Conservation (phyloP, 2,329 filamentous ascomycete species). For the Colletotrichum gloeosporioides region DNA sequence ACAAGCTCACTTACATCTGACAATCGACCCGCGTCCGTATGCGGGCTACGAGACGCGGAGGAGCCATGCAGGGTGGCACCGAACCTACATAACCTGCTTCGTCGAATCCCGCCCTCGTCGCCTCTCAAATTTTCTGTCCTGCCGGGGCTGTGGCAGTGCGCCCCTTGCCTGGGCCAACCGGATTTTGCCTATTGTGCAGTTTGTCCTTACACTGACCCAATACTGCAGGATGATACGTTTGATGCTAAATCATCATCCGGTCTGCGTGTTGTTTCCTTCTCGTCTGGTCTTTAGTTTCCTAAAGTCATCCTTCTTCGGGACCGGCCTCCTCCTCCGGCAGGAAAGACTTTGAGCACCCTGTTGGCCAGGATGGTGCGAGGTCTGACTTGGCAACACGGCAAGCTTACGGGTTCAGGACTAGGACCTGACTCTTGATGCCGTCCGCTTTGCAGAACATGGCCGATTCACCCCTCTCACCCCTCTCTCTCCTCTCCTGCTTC, state of each 20-base stretch:
- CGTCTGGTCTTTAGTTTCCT: not conserved
- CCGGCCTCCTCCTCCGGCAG: not conserved
- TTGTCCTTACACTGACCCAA: not conserved
- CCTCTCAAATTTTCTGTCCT: not conserved
- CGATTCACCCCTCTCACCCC: not conserved
- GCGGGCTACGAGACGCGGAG: slow-evolving; percentile 19
- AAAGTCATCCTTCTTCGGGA: not conserved
- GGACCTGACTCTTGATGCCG: not conserved
- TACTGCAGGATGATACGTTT: not conserved
- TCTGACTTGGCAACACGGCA: slow-evolving; percentile 12
- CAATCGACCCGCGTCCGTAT: slow-evolving; percentile 16
- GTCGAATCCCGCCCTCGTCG: not conserved
- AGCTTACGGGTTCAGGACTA: not conserved
- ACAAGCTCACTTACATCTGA: slow-evolving; percentile 21
- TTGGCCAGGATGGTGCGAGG: slow-evolving; percentile 2
- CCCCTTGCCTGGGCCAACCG: not conserved
- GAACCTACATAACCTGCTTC: slow-evolving; percentile 6
- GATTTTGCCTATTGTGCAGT: not conserved
- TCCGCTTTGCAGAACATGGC: not conserved
- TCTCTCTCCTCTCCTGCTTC: not conserved
- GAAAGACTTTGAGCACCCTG: not conserved
- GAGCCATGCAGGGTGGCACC: slow-evolving; percentile 20
- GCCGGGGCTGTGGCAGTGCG: not conserved
- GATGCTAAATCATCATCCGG: not conserved
- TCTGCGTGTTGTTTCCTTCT: not conserved